Evolutionary conservation across 371 early-diverging fungal genomes (phyloP).

Genomic region (Haplosporangium sp.): DNA sequence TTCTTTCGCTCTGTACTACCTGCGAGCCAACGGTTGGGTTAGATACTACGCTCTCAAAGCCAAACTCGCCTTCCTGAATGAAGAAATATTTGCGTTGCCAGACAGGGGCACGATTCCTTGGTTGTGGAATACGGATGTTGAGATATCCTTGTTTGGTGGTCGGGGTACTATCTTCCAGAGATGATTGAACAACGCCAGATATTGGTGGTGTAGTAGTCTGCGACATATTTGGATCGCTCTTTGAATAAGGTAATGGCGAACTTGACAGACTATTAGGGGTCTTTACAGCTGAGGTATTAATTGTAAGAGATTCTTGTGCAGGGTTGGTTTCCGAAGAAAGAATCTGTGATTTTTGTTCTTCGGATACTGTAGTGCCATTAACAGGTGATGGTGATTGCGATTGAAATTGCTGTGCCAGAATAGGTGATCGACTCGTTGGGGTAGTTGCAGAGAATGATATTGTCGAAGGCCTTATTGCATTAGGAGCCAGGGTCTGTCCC

Average conservation of each 20-base stretch:
- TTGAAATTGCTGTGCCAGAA: conserved; percentile 16
- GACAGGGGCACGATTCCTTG: conserved; percentile 52
- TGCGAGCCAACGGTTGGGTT: conserved; percentile 65
- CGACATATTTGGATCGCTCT: background rate
- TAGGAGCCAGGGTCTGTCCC: conserved; percentile 17
- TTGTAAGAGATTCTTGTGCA: conserved; percentile 8
- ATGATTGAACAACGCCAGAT: background rate
- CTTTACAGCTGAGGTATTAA: conserved; percentile 3
- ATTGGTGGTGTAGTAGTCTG: conserved; percentile 5
- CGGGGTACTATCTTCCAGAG: conserved; percentile 14
- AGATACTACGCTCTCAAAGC: conserved; percentile 61
- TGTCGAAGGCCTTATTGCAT: conserved; percentile 23
- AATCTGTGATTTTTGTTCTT: background rate
- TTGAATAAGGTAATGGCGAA: conserved; percentile 12
- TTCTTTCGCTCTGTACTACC: conserved; percentile 67
- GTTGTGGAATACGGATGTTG: conserved; percentile 56
- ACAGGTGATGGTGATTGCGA: conserved; percentile 4
- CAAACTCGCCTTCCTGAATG: conserved; percentile 69
- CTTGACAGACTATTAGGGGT: conserved; percentile 9
- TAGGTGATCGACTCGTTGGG: conserved; percentile 2
- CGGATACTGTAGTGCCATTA: background rate
- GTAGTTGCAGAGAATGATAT: conserved; percentile 20
- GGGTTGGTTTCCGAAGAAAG: conserved; percentile 9
- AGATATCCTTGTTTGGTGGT: conserved; percentile 57
- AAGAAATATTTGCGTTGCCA: conserved; percentile 73